Conservation (phyloP, 108 stramenopile species). For the Cyclotella choctawhatcheeana region DNA sequence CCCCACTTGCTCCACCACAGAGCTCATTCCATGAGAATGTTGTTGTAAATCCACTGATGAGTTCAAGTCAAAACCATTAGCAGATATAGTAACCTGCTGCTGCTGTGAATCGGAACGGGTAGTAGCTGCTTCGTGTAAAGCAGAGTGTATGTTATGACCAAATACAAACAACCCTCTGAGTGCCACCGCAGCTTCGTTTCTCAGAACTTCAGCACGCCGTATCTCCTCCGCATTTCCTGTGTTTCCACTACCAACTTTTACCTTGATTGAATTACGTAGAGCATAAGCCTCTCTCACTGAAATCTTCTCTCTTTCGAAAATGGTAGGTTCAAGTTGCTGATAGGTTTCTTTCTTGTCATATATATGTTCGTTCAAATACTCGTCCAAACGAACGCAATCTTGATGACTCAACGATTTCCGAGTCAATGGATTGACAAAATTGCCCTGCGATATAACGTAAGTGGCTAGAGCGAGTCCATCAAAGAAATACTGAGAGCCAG, state of each 20-base stretch:
- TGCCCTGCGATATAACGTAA: constrained; percentile 67
- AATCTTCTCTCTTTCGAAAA: constrained; percentile 8
- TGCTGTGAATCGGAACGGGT: not conserved
- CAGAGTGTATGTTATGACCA: constrained; percentile 25
- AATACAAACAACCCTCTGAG: constrained; percentile 66
- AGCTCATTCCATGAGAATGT: constrained; percentile 13
- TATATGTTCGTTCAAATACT: constrained; percentile 56
- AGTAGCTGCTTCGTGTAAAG: not conserved
- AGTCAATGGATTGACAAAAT: constrained; percentile 74
- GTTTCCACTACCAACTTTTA: constrained; percentile 26
- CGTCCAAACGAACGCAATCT: constrained; percentile 67
- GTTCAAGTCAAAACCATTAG: constrained; percentile 55
- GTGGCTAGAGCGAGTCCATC: constrained; percentile 77
- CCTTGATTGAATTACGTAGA: constrained; percentile 52
- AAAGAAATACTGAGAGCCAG: constrained; percentile 48
- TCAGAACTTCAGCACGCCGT: constrained; percentile 43
- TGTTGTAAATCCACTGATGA: constrained; percentile 23
- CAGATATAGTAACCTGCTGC: not conserved
- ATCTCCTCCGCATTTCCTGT: not conserved
- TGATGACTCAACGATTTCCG: constrained; percentile 52
- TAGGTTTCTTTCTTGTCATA: constrained; percentile 12
- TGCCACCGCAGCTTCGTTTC: constrained; percentile 57
- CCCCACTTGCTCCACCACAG: constrained; percentile 28
- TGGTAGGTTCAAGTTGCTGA: not conserved
- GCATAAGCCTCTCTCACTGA: constrained; percentile 60